Base-by-base conservation (phyloP, 495 filamentous ascomycete species). In the Talaromyces trachyspermus region DNA sequence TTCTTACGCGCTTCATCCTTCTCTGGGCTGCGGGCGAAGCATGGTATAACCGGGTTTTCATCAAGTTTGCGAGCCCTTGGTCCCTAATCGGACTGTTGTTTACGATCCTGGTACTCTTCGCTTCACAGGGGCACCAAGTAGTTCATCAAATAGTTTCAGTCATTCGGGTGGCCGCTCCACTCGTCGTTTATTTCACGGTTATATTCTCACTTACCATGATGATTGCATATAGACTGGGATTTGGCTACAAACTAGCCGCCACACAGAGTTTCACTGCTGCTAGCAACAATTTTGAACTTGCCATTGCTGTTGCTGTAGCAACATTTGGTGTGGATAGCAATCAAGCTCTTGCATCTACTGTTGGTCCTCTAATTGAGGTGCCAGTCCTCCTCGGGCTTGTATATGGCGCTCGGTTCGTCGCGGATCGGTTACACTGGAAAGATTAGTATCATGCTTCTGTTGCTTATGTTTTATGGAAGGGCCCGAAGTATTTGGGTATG, bases 261-360 rank as follows among this genome's bases (percentile, higher is more conserved):
- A 95, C 90, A 9, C 91, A 95, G 67, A 87, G 86, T 54, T 92
- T 95, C 54, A 95, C 90, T 0, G 90, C 90, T 4, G 91, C 90
- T 3, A 95, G 89, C 60, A 96, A 96, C 52, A 95, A 95, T 55
- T 95, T 96, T 55, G 90, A 95, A 69, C 64, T 95, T 14, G 90
- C 90, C 0, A 95, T 96, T 65, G 90, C 90, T 1, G 89, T 96
- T 2, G 89, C 87, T 2, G 81, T 95, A 4, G 87, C 89, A 3
- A 81, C 83, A 2, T 95, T 84, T 68, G 90, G 90, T 0, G 75
- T 85, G 1, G 66, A 81, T 22, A 88, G 84, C 54, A 84, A 90
- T 36, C 86, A 95, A 58, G 90, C 89, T 0, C 66, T 95, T 22
- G 90, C 90, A n/a, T 72, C 85, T 9, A 95, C 89, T 2, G 89